phyloP scores from a whole-genome alignment of 2,329 filamentous ascomycete genomes.

The Fusarium sp. region DNA sequence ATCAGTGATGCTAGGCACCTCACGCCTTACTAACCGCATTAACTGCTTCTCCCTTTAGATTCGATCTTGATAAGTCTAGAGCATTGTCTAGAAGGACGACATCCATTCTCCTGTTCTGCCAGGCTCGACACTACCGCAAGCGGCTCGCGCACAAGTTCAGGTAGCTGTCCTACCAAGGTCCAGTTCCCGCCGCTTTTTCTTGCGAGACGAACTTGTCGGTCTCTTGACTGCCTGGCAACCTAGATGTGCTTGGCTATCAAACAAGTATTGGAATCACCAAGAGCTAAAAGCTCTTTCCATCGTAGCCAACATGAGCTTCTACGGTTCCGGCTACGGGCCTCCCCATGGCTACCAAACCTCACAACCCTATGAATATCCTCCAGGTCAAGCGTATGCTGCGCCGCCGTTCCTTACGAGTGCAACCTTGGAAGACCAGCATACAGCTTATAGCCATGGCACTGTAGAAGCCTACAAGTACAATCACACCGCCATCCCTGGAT shows the following conservation, averaged over 20 bases:
- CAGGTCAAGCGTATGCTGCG: slow-evolving; percentile 25
- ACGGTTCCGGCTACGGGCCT: slow-evolving; percentile 43
- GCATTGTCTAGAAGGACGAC: not conserved
- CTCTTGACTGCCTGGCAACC: not conserved
- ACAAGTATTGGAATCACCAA: not conserved
- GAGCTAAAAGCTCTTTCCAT: not conserved
- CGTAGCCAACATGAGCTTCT: slow-evolving; percentile 45
- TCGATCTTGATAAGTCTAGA: not conserved
- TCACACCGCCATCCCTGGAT: slow-evolving; percentile 50
- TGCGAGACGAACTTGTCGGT: not conserved
- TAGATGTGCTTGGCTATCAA: not conserved
- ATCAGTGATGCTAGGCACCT: not conserved
- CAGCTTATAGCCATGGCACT: slow-evolving; percentile 16
- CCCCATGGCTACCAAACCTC: slow-evolving; percentile 39
- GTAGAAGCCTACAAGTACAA: slow-evolving; percentile 42
- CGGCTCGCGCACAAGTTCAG: not conserved
- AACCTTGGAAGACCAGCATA: not conserved
- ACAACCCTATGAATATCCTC: slow-evolving; percentile 32
- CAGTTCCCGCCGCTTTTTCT: not conserved
- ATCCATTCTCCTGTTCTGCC: not conserved
- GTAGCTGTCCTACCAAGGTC: not conserved
- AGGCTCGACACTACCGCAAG: not conserved
- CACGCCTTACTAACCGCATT: not conserved
- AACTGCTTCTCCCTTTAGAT: not conserved
- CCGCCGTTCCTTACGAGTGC: slow-evolving; percentile 22